Conservation (phyloP, 2,329 filamentous ascomycete species). For the Trichoderma guizhouense region DNA sequence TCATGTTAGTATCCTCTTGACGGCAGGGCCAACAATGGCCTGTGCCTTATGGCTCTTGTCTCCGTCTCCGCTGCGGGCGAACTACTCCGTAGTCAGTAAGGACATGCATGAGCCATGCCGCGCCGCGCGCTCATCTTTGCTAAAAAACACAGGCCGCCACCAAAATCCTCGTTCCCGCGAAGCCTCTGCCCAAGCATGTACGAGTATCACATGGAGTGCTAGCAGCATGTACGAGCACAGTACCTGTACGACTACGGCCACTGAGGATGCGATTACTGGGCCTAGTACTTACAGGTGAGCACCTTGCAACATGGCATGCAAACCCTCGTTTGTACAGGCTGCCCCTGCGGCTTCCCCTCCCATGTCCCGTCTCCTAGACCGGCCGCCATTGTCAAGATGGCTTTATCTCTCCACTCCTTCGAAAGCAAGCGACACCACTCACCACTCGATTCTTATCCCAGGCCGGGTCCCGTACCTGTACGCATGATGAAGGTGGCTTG, state of each 20-base stretch:
- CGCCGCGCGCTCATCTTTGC: constrained; percentile 12
- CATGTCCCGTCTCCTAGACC: constrained; percentile 9
- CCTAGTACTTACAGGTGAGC: neutral
- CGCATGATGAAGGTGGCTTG: constrained; percentile 1
- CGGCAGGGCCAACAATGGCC: constrained; percentile 4
- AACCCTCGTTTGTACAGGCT: neutral
- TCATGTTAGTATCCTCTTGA: constrained; percentile 5
- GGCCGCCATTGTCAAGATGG: constrained; percentile 9
- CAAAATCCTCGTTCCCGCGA: constrained; percentile 15
- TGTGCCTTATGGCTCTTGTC: constrained; percentile 10
- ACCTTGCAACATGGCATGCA: neutral
- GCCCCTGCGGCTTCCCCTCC: neutral
- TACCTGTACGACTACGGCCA: neutral
- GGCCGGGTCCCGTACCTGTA: neutral
- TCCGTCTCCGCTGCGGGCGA: constrained; percentile 17
- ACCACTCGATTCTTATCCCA: neutral
- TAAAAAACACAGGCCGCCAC: constrained; percentile 14
- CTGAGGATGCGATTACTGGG: constrained; percentile 5
- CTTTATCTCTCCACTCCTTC: constrained; percentile 6
- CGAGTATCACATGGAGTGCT: neutral
- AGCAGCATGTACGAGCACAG: neutral
- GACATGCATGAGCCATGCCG: constrained; percentile 12
- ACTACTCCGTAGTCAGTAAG: constrained; percentile 10
- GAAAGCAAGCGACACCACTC: constrained; percentile 1
- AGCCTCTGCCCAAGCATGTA: neutral